These are phyloP conservation scores for Sutorius australiensis DNA, from an alignment of 768 basidiomycete species.

Conservation along the genomic window DNA sequence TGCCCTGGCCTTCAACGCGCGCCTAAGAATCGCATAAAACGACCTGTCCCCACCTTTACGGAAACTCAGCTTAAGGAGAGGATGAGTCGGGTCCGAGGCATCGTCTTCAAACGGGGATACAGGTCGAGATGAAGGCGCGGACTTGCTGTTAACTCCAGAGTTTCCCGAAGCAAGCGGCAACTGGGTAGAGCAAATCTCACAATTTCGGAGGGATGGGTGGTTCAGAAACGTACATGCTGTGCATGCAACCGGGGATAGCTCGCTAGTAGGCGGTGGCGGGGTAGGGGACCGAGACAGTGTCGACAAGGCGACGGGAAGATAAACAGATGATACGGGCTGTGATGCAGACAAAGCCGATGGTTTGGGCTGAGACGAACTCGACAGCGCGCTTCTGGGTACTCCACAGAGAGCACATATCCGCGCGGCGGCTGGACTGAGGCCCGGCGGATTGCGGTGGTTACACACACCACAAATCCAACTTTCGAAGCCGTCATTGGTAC, in stretches of 20 bases:
- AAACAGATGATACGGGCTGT: slow-evolving; percentile 37
- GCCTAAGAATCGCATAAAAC: slow-evolving; percentile 75
- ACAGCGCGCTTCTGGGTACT: slow-evolving; percentile 51
- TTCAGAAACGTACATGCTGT: slow-evolving; percentile 92
- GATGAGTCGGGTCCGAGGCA: slow-evolving; percentile 29
- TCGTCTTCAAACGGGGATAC: slow-evolving; percentile 39
- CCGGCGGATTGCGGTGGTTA: slow-evolving; percentile 75
- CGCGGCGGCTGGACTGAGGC: slow-evolving; percentile 63
- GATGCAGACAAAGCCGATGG: slow-evolving; percentile 38
- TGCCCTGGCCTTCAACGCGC: slow-evolving; percentile 61
- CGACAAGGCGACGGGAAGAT: slow-evolving; percentile 25
- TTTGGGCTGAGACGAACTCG: slow-evolving; percentile 21
- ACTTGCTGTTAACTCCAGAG: slow-evolving; percentile 40
- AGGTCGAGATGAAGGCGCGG: slow-evolving; percentile 65
- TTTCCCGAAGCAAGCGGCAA: slow-evolving; percentile 40
- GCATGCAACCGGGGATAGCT: slow-evolving; percentile 53
- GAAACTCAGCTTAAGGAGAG: slow-evolving; percentile 81
- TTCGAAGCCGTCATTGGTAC: slow-evolving; percentile 37
- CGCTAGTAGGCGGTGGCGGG: slow-evolving; percentile 20
- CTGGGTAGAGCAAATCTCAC: slow-evolving; percentile 83
- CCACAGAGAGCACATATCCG: slow-evolving; percentile 81
- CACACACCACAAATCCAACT: slow-evolving; percentile 91
- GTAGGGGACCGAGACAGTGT: slow-evolving; percentile 18
- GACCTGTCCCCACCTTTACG: slow-evolving; percentile 84
- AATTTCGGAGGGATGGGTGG: slow-evolving; percentile 62